Evolutionary conservation across 352 stramenopile genomes (phyloP).

Genomic region (Pythium apleroticum): DNA sequence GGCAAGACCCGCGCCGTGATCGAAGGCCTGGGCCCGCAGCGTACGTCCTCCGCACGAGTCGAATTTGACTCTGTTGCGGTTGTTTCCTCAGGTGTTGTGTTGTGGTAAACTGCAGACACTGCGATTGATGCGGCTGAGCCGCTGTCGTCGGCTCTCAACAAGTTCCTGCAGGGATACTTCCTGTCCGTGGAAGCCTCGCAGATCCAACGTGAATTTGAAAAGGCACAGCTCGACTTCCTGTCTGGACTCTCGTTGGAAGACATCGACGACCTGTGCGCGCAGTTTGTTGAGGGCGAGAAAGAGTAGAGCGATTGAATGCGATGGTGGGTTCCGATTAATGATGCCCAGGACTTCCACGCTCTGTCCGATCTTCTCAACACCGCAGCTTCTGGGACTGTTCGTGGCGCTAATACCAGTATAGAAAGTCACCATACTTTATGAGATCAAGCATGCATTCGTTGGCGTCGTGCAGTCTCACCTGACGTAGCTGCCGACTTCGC

Average conservation of each 20-base stretch:
- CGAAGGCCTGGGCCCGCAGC: conserved; percentile 1
- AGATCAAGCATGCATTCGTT: too few relatives aligned
- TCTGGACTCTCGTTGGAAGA: conserved; percentile 62
- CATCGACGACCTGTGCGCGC: conserved; percentile 67
- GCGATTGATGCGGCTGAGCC: conserved; percentile 43
- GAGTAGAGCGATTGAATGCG: conserved; percentile 13
- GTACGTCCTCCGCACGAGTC: conserved; percentile 11
- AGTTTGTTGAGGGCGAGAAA: conserved; percentile 41
- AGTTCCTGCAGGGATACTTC: conserved; percentile 69
- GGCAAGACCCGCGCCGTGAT: conserved; percentile 2
- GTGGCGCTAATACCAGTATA: conserved; percentile 28
- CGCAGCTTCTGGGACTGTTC: conserved; percentile 33
- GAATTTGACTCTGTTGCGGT: too few relatives aligned
- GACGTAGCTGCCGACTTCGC: conserved; percentile 44
- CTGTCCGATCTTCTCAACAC: background rate
- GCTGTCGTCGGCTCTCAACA: conserved; percentile 47
- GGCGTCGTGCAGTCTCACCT: conserved; percentile 31
- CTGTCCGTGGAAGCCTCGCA: conserved; percentile 51
- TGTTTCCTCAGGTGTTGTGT: background rate
- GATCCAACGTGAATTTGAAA: conserved; percentile 61
- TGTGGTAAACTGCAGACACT: conserved; percentile 6
- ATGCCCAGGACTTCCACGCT: background rate
- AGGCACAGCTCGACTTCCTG: conserved; percentile 59
- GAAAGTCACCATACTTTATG: too few relatives aligned
- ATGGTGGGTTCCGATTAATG: conserved; percentile 19